Percentiles rank a stretch among this genome's conserved stretches.
Evolutionary conservation across 2,329 filamentous ascomycete species (phyloP).

Genomic region (Aulographum hederae): DNA sequence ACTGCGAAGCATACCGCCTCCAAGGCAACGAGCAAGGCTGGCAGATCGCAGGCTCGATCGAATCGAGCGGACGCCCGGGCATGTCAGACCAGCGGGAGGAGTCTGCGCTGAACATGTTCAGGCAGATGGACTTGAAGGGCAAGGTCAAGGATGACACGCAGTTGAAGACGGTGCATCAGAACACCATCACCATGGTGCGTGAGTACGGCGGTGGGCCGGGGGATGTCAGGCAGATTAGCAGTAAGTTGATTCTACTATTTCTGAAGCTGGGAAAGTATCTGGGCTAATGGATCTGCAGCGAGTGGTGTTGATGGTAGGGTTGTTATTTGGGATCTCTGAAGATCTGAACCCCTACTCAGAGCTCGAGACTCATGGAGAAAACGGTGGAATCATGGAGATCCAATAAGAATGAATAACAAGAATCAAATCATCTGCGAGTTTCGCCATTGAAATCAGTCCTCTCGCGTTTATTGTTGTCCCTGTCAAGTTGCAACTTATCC

Average conservation of each 20-base stretch:
- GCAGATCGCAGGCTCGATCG: constrained; percentile 66
- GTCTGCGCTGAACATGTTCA: constrained; percentile 93
- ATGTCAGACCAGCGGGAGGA: constrained; percentile 56
- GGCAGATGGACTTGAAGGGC: constrained; percentile 95
- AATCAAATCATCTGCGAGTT: too few relatives aligned
- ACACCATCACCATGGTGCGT: constrained; percentile 77
- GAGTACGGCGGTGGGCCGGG: constrained; percentile 50
- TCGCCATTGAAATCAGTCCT: too few relatives aligned
- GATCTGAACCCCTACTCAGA: too few relatives aligned
- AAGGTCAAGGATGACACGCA: constrained; percentile 84
- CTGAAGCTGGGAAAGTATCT: not conserved
- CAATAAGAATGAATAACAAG: too few relatives aligned
- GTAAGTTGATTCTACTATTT: constrained; percentile 34
- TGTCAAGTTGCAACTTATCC: too few relatives aligned
- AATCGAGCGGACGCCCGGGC: constrained; percentile 40
- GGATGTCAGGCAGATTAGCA: constrained; percentile 64
- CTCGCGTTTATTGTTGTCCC: too few relatives aligned
- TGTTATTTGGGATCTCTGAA: constrained; percentile 67
- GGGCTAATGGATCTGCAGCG: constrained; percentile 29
- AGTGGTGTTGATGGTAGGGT: constrained; percentile 70
- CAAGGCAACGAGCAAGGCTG: constrained; percentile 62
- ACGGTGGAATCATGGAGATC: too few relatives aligned
- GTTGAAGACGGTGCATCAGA: constrained; percentile 90
- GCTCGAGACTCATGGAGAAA: too few relatives aligned
- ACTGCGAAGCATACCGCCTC: constrained; percentile 78